Evolutionary conservation across 1,284 basidiomycete genomes (phyloP), one percentile per base, ranked within the genome.

Genomic region (Trametes sp.): DNA sequence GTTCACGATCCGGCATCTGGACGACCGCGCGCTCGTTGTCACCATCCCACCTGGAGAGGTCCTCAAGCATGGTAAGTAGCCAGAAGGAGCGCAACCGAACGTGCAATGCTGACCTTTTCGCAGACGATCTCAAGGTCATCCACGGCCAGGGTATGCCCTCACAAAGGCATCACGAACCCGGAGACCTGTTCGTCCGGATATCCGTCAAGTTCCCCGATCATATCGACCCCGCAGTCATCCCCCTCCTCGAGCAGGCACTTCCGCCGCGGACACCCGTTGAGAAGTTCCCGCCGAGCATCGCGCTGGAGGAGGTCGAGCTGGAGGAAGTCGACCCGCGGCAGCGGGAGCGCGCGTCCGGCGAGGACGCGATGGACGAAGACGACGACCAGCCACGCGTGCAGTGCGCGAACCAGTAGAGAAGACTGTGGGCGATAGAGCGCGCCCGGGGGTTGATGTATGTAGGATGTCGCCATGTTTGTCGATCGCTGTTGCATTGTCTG

Each of bases 61-160:
- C 52, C 87, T 98, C 75, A 98, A 98, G 82, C 91, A 97, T 68
- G 95, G 97, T 95, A 73, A 62, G 83, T 77, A 28, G n/a, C 38
- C 50, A 50, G 62, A 49, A 36, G 42, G 49, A 57, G 48, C 41
- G 28, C 29, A 46, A 35, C 24, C 50, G 28, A 1, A 24, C 7
- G 9, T 5, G 11, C 14, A 26, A 10, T 48, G 6, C 31, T 48
- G 16, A 48, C 24, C 31, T 26, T 8, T 9, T 31, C 28, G 16
- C 69, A 96, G 95, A 90, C 66, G 88, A 92, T 44, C 76, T 96
- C 75, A 98, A 98, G 81, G 90, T 97, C 66, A 92, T 99, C 69
- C 87, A 88, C 55, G 93, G 92, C 9, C 96, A 98, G 79, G 98
- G 98, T 69, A 99, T 99, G 98, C 98, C 97, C 41, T 98, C 97